Evolutionary conservation across 495 filamentous ascomycete species (phyloP), one percentile per base, ranked within the genome.

Genomic region (Corynascus novoguineensis): DNA sequence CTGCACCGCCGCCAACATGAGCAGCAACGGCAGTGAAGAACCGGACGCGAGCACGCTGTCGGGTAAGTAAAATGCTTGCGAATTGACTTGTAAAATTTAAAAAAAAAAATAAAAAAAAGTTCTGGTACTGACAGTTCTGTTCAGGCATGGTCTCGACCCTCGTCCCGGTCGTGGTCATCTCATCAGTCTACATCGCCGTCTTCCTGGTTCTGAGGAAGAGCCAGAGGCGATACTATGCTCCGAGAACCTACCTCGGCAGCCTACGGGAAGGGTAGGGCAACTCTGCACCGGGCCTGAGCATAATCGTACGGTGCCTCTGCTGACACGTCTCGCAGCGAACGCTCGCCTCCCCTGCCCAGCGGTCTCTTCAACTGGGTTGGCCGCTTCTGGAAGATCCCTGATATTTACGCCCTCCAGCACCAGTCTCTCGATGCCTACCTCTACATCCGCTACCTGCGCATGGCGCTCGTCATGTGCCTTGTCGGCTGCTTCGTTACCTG

Each of bases 381-480:
- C 5, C 71, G 81, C 28, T 93, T 92, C 76, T 86, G 83, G 79
- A 81, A 82, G 70, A 81, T 93, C 49, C 86, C 88, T 32, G 89
- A 96, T 68, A 83, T 83, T 57, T 89, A 89, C 67, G 86, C 92
- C 42, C 80, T 96, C 56, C 87, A 92, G 64, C 89, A 95, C 68
- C 87, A 93, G 71, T 89, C 89, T 3, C 80, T 98, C 72, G 90
- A 96, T 70, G 85, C 88, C 34, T 96, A 91, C 67, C 81, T 96
- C 48, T 86, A 89, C 71, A 78, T 96, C 34, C 88, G 92, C 38
- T 96, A 89, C 68, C 73, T 97, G 55, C 87, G 88, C 62, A 83
- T 90, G 50, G 71, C 81, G 34, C 74, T 87, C 25, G 72, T 81
- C 42, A 82, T 95, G 46, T 87, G 84, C 75, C 84, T 96, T 44